phyloP scores from a whole-genome alignment of 371 early-diverging fungal genomes.

The Mortierella sp. region DNA sequence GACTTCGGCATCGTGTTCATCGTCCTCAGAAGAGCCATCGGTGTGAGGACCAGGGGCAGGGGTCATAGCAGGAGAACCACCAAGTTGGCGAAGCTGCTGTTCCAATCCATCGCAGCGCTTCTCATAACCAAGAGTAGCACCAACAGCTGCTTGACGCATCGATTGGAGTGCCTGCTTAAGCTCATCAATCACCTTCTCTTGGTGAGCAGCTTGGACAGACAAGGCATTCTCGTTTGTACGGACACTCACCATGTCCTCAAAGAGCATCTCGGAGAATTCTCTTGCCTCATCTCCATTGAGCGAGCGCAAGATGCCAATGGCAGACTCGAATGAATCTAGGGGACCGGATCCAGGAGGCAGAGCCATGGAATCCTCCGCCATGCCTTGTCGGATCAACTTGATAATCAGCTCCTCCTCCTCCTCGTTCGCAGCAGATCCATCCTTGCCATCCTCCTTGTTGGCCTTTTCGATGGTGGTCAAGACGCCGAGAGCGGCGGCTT shows the following conservation, averaged over 20 bases:
- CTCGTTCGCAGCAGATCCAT: slow-evolving; percentile 39
- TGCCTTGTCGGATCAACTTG: slow-evolving; percentile 59
- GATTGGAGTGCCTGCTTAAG: slow-evolving; percentile 79
- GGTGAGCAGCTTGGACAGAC: slow-evolving; percentile 67
- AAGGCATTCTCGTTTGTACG: slow-evolving; percentile 72
- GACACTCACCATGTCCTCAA: slow-evolving; percentile 81
- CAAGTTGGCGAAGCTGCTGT: slow-evolving; percentile 55
- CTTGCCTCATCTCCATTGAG: slow-evolving; percentile 77
- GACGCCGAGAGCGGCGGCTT: slow-evolving; percentile 69
- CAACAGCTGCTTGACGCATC: slow-evolving; percentile 84
- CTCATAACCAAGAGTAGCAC: slow-evolving; percentile 83
- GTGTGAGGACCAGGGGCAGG: background rate
- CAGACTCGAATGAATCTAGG: slow-evolving; percentile 68
- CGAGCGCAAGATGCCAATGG: slow-evolving; percentile 73
- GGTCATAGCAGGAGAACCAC: slow-evolving; percentile 20
- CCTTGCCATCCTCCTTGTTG: slow-evolving; percentile 11
- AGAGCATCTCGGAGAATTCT: slow-evolving; percentile 73
- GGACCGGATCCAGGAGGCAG: slow-evolving; percentile 66
- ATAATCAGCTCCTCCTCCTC: slow-evolving; percentile 51
- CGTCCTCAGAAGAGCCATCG: slow-evolving; percentile 51
- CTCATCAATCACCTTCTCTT: slow-evolving; percentile 79
- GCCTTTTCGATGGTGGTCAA: slow-evolving; percentile 41
- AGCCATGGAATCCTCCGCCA: slow-evolving; percentile 64
- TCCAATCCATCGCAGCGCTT: slow-evolving; percentile 78
- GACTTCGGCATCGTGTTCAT: slow-evolving; percentile 51